These are phyloP conservation scores for Gossypium anomalum DNA, from an alignment of 345 rosid genomes.

Conservation along the genomic window DNA sequence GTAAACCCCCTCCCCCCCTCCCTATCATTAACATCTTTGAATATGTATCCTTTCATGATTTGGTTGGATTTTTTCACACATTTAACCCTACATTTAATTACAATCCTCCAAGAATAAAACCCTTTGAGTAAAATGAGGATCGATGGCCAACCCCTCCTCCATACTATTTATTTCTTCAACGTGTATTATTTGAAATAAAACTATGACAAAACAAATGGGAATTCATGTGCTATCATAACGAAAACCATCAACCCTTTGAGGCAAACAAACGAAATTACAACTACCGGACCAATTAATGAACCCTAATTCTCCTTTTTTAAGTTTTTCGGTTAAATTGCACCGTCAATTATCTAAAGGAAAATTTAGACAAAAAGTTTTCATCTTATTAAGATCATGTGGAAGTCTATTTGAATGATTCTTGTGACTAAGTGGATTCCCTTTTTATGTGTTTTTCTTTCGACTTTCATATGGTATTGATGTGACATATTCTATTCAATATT, in stretches of 20 bases:
- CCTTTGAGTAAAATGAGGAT: neutral
- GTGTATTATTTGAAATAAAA: neutral
- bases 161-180: neutral
- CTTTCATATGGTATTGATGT: neutral
- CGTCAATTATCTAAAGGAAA: neutral
- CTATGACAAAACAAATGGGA: neutral
- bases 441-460: neutral
- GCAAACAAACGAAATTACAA: constrained; percentile 4
- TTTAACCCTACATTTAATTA: neutral
- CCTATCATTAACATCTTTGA: neutral
- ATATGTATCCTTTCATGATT: too few relatives aligned
- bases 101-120: neutral
- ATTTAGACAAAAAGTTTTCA: neutral
- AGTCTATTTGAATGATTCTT: neutral
- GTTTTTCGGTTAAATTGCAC: neutral
- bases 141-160: neutral
- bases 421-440: neutral
- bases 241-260: neutral
- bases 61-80: neutral
- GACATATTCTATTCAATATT: neutral
- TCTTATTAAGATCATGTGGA: neutral
- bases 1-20: neutral
- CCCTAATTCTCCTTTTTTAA: neutral
- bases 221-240: neutral
- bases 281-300: neutral